A percentile compares a stretch with the other conserved stretches of the same genome.
These are phyloP conservation scores for Trypanosoma scelopori DNA, from an alignment of 208 protist genomes.

Conservation along the genomic window DNA sequence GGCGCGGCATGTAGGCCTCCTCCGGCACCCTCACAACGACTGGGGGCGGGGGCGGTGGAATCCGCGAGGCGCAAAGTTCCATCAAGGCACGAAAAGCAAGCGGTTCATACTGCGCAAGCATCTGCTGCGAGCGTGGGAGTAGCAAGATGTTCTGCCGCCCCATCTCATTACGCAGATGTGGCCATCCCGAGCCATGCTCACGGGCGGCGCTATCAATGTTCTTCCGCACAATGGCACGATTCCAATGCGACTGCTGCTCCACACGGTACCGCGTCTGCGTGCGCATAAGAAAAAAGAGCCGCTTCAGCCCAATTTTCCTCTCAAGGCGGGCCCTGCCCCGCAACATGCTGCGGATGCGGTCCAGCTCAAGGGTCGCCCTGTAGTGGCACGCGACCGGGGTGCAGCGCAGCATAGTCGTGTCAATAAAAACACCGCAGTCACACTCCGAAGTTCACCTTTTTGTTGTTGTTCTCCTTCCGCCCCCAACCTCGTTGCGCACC, in stretches of 20 bases:
- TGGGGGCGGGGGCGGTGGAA: slow-evolving; percentile 77
- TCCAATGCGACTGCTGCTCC: slow-evolving; percentile 79
- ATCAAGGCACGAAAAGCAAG: slow-evolving; percentile 84
- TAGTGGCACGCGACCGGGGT: slow-evolving; percentile 50
- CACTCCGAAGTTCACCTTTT: too few species aligned
- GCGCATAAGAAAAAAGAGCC: slow-evolving; percentile 85
- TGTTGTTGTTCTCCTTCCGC: neutral
- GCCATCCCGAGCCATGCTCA: slow-evolving; percentile 81
- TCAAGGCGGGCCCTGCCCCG: slow-evolving; percentile 80
- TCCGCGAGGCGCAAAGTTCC: slow-evolving; percentile 82
- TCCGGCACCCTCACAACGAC: slow-evolving; percentile 49
- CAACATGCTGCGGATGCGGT: slow-evolving; percentile 79
- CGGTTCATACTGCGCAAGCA: slow-evolving; percentile 86
- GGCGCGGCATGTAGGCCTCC: slow-evolving; percentile 53
- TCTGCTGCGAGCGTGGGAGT: slow-evolving; percentile 69
- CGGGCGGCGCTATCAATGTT: slow-evolving; percentile 85
- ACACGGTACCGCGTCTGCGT: slow-evolving; percentile 88
- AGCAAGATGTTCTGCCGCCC: slow-evolving; percentile 83
- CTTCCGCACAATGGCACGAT: slow-evolving; percentile 81
- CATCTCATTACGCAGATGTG: slow-evolving; percentile 75
- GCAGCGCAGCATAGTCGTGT: slow-evolving; percentile 48
- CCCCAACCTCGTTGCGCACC: neutral
- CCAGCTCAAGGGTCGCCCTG: slow-evolving; percentile 75
- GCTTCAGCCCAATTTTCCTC: slow-evolving; percentile 82
- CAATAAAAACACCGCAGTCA: neutral